These are phyloP conservation scores for Spirogloea muscicola DNA, from an alignment of 139 green algal genomes.

Conservation along the genomic window DNA sequence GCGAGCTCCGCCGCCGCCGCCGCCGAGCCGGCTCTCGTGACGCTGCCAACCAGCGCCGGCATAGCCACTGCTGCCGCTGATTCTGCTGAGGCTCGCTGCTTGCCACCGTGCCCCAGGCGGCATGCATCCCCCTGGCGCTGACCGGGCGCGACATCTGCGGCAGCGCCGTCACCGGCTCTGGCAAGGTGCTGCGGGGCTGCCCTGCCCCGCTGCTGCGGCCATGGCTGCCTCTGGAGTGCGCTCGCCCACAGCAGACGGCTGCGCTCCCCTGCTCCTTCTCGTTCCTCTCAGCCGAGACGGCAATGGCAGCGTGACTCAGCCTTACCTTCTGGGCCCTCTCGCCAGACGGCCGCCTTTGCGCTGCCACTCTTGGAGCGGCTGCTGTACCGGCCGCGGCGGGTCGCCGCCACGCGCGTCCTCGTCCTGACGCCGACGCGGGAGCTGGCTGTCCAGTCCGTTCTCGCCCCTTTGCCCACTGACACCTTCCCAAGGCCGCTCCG, in stretches of 20 bases:
- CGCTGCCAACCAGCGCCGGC: too few species aligned
- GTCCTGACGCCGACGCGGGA: slow-evolving; percentile 87
- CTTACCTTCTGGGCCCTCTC: too few species aligned
- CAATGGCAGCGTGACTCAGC: too few species aligned
- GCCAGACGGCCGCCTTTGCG: slow-evolving; percentile 85
- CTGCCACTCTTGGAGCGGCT: slow-evolving; percentile 91
- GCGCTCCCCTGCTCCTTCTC: neutral
- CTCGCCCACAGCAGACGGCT: neutral
- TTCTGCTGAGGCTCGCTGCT: too few species aligned
- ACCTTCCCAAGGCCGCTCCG: too few species aligned
- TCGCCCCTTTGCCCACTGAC: too few species aligned
- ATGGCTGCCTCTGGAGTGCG: neutral
- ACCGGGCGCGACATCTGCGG: slow-evolving; percentile 91
- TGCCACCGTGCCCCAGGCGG: too few species aligned
- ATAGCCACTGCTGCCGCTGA: too few species aligned
- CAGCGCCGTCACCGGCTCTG: slow-evolving; percentile 88
- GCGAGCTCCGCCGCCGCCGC: too few species aligned
- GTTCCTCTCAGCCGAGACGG: too few species aligned
- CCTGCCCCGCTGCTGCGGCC: neutral
- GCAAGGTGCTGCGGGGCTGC: slow-evolving; percentile 62
- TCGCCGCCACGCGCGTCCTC: slow-evolving; percentile 71
- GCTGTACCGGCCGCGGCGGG: slow-evolving; percentile 69
- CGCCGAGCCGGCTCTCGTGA: too few species aligned
- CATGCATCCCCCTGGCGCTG: slow-evolving; percentile 89
- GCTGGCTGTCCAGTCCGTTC: slow-evolving; percentile 82